Evolutionary conservation across 2,329 filamentous ascomycete species (phyloP).

Genomic region (Lecanicillium sp.): DNA sequence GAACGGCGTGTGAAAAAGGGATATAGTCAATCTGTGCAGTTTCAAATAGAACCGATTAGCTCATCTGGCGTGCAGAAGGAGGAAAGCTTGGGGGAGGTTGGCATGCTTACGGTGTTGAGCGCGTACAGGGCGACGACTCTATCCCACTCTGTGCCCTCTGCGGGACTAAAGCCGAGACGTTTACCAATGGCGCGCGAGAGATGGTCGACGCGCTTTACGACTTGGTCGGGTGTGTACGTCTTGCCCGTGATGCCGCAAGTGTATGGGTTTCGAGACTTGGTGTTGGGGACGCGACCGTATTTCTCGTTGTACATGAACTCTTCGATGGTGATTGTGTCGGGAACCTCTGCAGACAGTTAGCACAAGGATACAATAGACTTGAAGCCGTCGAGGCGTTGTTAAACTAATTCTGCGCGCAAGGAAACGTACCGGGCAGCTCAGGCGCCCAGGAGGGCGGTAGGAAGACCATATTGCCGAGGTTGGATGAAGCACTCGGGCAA

Average conservation of each 20-base stretch:
- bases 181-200: constrained; percentile 62
- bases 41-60: background rate
- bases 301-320: constrained; percentile 71
- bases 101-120: constrained; percentile 59
- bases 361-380: background rate
- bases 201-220: constrained; percentile 56
- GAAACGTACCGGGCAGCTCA: constrained; percentile 42
- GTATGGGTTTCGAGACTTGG: constrained; percentile 60
- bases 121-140: constrained; percentile 71
- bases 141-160: constrained; percentile 69
- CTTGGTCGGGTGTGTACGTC: constrained; percentile 54
- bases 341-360: constrained; percentile 37
- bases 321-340: constrained; percentile 64
- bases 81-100: background rate
- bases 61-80: background rate
- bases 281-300: constrained; percentile 57
- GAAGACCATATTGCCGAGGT: constrained; percentile 40
- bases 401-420: no score
- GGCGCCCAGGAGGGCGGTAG: constrained; percentile 53
- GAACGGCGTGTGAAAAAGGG: constrained; percentile 63
- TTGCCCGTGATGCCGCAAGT: constrained; percentile 68
- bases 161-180: constrained; percentile 62
- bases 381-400: no score
- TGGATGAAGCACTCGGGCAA: background rate
- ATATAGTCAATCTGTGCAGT: constrained; percentile 60